Conservation (phyloP, 306 rosid genomes). For the Rosa persica region DNA sequence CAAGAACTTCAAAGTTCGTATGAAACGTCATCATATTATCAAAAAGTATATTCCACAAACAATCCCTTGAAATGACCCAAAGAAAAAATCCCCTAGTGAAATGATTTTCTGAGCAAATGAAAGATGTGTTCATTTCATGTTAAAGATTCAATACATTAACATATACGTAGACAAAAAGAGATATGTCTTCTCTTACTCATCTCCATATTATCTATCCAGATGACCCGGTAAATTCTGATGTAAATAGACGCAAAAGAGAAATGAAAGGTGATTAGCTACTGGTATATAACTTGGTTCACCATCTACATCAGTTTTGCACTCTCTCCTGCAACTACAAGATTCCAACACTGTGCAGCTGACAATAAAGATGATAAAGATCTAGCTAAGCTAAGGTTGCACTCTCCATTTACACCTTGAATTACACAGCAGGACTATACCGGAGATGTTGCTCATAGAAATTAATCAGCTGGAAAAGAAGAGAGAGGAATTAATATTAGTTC, state of each 20-base stretch:
- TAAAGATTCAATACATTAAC: constrained; percentile 12
- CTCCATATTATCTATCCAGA: constrained; percentile 22
- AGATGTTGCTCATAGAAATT: constrained; percentile 91
- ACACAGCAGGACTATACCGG: constrained; percentile 55
- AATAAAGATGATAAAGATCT: constrained; percentile 27
- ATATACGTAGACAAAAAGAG: constrained; percentile 3
- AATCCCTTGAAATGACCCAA: background rate
- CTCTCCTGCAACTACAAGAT: constrained; percentile 39
- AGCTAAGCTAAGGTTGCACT: constrained; percentile 24
- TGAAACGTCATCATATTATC: too few relatives aligned
- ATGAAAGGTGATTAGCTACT: constrained; percentile 21
- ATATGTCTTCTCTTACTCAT: constrained; percentile 12
- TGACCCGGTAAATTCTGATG: background rate
- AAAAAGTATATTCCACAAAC: background rate
- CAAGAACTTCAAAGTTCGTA: background rate
- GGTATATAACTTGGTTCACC: constrained; percentile 17
- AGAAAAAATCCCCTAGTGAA: background rate
- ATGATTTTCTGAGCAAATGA: background rate
- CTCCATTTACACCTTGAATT: constrained; percentile 37
- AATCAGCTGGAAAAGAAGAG: constrained; percentile 56
- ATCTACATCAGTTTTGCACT: constrained; percentile 31
- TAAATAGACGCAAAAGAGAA: constrained; percentile 11
- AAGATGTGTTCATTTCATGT: constrained; percentile 8
- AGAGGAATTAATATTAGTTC: constrained; percentile 14
- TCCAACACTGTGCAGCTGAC: constrained; percentile 29